Percentiles rank a stretch among this genome's conserved stretches.
Evolutionary conservation across 2,329 filamentous ascomycete species (phyloP).

Genomic region (Pseudocercospora eumusae): DNA sequence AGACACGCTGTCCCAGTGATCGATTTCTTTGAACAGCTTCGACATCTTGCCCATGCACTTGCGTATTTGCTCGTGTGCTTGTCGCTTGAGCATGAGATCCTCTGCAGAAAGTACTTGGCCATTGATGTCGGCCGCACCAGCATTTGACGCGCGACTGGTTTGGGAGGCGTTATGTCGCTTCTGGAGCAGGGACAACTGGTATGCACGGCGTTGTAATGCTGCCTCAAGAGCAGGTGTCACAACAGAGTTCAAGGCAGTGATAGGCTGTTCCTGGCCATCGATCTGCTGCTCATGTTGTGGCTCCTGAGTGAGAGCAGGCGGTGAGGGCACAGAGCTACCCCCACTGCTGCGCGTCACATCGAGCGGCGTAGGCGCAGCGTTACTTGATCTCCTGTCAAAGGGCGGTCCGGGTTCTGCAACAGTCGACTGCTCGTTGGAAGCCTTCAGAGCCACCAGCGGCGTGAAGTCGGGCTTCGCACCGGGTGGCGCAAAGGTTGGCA

Average conservation of each 20-base stretch:
- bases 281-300: constrained; percentile 19
- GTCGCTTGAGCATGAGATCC: constrained; percentile 49
- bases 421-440: background rate
- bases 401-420: constrained; percentile 17
- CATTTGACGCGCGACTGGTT: constrained; percentile 19
- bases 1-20: constrained; percentile 80
- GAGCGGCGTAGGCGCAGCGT: background rate
- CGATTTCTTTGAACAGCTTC: constrained; percentile 83
- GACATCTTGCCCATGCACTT: constrained; percentile 80
- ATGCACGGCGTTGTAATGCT: constrained; percentile 75
- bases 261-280: constrained; percentile 50
- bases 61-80: constrained; percentile 80
- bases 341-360: constrained; percentile 17
- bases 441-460: background rate
- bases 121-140: constrained; percentile 1
- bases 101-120: constrained; percentile 17
- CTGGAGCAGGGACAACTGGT: constrained; percentile 60
- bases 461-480: constrained; percentile 12
- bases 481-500: constrained; percentile 36
- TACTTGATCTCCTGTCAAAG: constrained; percentile 1
- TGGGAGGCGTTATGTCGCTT: constrained; percentile 33
- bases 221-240: constrained; percentile 91
- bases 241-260: constrained; percentile 86
- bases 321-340: background rate
- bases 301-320: background rate